These are phyloP conservation scores for Candida ipomoeae DNA, from an alignment of 805 yeast species.

Conservation along the genomic window DNA sequence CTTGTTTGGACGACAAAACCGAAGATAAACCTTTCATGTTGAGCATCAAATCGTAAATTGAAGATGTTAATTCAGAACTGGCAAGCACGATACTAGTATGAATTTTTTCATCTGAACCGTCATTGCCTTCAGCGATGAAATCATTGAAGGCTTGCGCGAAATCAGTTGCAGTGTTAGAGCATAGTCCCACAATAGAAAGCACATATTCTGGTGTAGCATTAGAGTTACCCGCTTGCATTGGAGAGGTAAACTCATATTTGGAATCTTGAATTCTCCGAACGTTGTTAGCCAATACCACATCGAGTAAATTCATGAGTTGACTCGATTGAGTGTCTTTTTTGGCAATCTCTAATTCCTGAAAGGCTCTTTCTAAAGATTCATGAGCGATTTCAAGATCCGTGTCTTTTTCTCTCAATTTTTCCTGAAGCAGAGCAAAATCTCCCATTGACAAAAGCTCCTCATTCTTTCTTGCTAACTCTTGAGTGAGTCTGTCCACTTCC, in stretches of 20 bases:
- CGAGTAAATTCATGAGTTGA: constrained; percentile 53
- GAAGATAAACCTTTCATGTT: constrained; percentile 68
- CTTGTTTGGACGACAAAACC: constrained; percentile 49
- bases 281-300: constrained; percentile 66
- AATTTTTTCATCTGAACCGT: constrained; percentile 43
- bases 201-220: constrained; percentile 69
- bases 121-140: constrained; percentile 71
- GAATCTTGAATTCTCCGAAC: constrained; percentile 71
- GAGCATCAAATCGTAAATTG: constrained; percentile 58
- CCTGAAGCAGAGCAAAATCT: constrained; percentile 32
- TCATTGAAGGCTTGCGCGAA: constrained; percentile 75
- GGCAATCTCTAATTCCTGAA: constrained; percentile 52
- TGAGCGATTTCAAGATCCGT: constrained; percentile 75
- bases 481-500: constrained; percentile 53
- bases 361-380: constrained; percentile 73
- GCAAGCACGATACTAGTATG: constrained; percentile 60
- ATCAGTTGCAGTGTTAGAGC: constrained; percentile 68
- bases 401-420: constrained; percentile 59
- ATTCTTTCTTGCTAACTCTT: constrained; percentile 28
- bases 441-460: constrained; percentile 20
- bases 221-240: constrained; percentile 79
- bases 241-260: constrained; percentile 64
- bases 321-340: constrained; percentile 46
- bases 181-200: constrained; percentile 64
- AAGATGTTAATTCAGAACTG: constrained; percentile 57